Evolutionary conservation across 768 basidiomycete genomes (phyloP).

Genomic region (Leccinellum luteum): DNA sequence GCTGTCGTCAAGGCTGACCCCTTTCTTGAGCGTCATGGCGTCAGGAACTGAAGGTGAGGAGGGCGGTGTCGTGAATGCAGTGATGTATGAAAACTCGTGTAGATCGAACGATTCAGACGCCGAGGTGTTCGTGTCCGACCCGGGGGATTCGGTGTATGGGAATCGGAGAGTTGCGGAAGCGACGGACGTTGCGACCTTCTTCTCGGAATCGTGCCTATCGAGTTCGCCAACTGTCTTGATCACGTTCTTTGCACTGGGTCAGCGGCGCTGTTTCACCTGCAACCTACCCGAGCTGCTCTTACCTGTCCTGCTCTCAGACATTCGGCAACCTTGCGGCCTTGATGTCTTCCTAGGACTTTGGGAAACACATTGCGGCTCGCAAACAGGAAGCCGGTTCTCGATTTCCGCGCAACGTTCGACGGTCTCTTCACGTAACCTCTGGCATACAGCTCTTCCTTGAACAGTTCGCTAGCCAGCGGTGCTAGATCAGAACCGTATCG

Average conservation of each 20-base stretch:
- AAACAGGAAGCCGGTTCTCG: conserved; percentile 1
- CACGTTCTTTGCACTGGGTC: conserved; percentile 7
- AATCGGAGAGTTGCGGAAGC: conserved; percentile 10
- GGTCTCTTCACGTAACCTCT: conserved; percentile 25
- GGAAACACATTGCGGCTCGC: conserved; percentile 7
- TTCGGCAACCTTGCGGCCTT: conserved; percentile 18
- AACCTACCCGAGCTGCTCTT: not conserved
- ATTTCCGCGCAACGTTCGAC: conserved; percentile 2
- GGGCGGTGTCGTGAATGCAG: conserved; percentile 31
- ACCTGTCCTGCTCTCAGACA: conserved; percentile 16
- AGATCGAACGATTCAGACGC: conserved; percentile 22
- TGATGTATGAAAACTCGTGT: conserved; percentile 32
- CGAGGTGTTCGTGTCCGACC: conserved; percentile 7
- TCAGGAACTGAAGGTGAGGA: conserved; percentile 23
- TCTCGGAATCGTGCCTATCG: conserved; percentile 2
- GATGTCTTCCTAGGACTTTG: conserved; percentile 18
- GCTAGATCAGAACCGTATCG: conserved; percentile 9
- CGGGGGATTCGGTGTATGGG: conserved; percentile 12
- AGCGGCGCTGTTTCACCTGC: not conserved
- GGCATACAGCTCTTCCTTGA: conserved; percentile 29
- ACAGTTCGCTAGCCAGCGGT: conserved; percentile 27
- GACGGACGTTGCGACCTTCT: conserved; percentile 4
- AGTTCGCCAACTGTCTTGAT: not conserved
- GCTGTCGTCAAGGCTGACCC: conserved; percentile 4
- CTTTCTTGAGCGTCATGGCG: conserved; percentile 11